phyloP scores from a whole-genome alignment of 176 grass and related monocot species.

The Chloris gayana region DNA sequence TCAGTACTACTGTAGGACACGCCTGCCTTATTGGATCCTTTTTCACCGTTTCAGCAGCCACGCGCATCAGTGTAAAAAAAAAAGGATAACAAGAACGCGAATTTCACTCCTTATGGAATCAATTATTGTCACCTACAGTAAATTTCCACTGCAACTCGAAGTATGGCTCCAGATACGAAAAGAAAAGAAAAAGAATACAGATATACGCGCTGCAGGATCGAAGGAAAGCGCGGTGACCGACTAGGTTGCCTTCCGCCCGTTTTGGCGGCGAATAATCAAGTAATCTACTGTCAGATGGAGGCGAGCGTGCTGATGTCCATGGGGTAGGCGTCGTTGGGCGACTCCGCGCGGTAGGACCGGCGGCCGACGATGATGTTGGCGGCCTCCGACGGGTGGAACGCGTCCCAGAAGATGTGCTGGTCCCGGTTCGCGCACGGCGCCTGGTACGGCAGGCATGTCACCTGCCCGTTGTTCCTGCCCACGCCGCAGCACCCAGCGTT shows the following conservation, averaged over 20 bases:
- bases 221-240: neutral
- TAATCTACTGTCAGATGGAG: constrained; percentile 37
- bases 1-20: neutral
- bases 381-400: constrained; percentile 91
- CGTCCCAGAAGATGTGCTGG: constrained; percentile 97
- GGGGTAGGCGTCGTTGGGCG: constrained; percentile 69
- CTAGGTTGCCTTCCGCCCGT: neutral
- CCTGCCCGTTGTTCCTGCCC: constrained; percentile 96
- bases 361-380: constrained; percentile 78
- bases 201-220: constrained; percentile 6
- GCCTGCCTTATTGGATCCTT: neutral
- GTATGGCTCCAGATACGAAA: too few relatives aligned
- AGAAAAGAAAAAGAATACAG: neutral
- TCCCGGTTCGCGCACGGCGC: constrained; percentile 72
- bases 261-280: neutral
- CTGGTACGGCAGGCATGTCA: constrained; percentile 90
- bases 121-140: constrained; percentile 18
- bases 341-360: constrained; percentile 74
- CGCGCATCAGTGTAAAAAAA: neutral
- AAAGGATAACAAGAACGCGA: neutral
- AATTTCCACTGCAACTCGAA: neutral
- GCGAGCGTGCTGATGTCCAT: constrained; percentile 82
- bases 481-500: constrained; percentile 93
- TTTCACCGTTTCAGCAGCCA: neutral
- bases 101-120: neutral